phyloP scores from a whole-genome alignment of 2,329 filamentous ascomycete genomes.

The Pseudogymnoascus pannorum region DNA sequence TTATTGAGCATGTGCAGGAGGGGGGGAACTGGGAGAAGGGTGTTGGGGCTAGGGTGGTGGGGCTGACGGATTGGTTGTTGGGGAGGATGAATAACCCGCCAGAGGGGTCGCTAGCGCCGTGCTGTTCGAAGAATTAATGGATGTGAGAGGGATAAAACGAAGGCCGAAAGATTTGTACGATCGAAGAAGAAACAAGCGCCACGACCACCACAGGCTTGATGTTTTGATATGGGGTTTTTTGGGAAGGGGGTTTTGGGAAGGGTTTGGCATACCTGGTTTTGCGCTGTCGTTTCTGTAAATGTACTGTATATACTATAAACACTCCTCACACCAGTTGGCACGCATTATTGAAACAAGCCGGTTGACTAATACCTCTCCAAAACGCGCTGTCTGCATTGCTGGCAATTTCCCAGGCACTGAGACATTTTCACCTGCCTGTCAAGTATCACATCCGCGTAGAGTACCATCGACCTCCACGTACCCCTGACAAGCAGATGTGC shows the following conservation, averaged over 20 bases:
- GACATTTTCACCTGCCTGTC: neutral
- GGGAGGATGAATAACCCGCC: conserved; percentile 56
- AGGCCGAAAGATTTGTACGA: neutral
- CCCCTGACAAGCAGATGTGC: neutral
- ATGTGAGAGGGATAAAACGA: too few relatives aligned
- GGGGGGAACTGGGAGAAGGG: conserved; percentile 75
- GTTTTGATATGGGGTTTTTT: neutral
- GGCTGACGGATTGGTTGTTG: conserved; percentile 88
- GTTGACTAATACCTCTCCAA: neutral
- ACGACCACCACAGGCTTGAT: neutral
- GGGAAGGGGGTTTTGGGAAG: neutral
- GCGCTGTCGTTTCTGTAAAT: neutral
- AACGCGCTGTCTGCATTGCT: neutral
- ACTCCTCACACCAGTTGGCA: neutral
- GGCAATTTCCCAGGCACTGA: neutral
- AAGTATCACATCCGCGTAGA: neutral
- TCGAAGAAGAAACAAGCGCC: neutral
- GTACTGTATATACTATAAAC: neutral
- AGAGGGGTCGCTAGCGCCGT: conserved; percentile 18
- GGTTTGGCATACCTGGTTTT: neutral
- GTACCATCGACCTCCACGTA: neutral
- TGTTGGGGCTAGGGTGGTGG: conserved; percentile 75
- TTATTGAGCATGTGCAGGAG: conserved; percentile 88
- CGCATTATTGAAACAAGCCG: neutral
- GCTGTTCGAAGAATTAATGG: too few relatives aligned